phyloP scores from a whole-genome alignment of 2,329 filamentous ascomycete genomes.

The Chaetomium sp. region DNA sequence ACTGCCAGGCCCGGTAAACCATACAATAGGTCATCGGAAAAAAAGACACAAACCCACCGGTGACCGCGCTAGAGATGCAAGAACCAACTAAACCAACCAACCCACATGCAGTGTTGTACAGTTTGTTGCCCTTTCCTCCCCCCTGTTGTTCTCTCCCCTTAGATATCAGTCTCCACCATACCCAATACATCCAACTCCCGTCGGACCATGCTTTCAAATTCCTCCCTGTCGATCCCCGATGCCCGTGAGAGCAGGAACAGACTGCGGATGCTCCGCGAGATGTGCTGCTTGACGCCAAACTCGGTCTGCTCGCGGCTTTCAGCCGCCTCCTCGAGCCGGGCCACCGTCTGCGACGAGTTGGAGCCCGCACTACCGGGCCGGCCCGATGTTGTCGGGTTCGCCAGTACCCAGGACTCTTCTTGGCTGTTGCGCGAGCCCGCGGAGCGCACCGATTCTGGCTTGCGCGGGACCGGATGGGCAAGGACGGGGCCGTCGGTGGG shows the following conservation, averaged over 20 bases:
- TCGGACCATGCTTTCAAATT: conserved; percentile 67
- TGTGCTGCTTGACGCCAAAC: conserved; percentile 70
- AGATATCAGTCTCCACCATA: conserved; percentile 55
- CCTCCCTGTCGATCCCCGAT: conserved; percentile 65
- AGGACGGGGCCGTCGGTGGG: conserved; percentile 36
- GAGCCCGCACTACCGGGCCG: conserved; percentile 52
- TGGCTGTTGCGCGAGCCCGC: conserved; percentile 33
- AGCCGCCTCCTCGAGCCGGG: conserved; percentile 52
- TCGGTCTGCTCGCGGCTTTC: conserved; percentile 57
- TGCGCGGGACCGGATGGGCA: conserved; percentile 29
- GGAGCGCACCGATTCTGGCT: conserved; percentile 35
- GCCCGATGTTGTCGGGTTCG: conserved; percentile 37
- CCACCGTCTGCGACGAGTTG: conserved; percentile 51
- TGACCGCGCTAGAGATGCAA: background rate
- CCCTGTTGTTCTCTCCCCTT: background rate
- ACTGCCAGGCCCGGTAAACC: too few relatives aligned
- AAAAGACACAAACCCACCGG: too few relatives aligned
- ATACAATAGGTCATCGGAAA: too few relatives aligned
- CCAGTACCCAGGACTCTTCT: conserved; percentile 33
- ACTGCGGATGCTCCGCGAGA: conserved; percentile 70
- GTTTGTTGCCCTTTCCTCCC: background rate
- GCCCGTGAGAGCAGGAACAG: conserved; percentile 64
- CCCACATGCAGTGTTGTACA: background rate
- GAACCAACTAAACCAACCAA: too few relatives aligned
- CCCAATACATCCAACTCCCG: conserved; percentile 65